Evolutionary conservation across 352 stramenopile species (phyloP).

Genomic region (Nothophytophthora sp.): DNA sequence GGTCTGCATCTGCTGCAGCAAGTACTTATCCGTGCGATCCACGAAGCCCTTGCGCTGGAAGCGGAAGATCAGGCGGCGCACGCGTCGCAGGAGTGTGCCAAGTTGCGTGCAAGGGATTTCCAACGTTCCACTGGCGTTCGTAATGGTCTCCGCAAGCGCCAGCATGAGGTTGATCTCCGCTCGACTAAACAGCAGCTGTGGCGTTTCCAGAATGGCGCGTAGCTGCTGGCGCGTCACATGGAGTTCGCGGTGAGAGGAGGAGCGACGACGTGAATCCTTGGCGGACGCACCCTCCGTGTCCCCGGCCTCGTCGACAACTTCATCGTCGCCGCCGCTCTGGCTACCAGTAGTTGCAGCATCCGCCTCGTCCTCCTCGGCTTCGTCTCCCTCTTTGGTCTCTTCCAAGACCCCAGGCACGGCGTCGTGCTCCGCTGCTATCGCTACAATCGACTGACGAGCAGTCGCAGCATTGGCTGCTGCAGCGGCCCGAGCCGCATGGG

Average conservation of each 20-base stretch:
- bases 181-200: slow-evolving; percentile 51
- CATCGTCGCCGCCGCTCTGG: background rate
- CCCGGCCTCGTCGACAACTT: slow-evolving; percentile 1
- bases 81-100: slow-evolving; percentile 37
- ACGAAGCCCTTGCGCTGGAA: slow-evolving; percentile 54
- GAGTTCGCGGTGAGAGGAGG: slow-evolving; percentile 17
- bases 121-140: slow-evolving; percentile 20
- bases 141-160: slow-evolving; percentile 33
- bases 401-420: slow-evolving; percentile 9
- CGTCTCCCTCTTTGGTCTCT: slow-evolving; percentile 14
- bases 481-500: slow-evolving; percentile 19
- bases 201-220: slow-evolving; percentile 47
- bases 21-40: slow-evolving; percentile 36
- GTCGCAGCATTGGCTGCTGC: slow-evolving; percentile 15
- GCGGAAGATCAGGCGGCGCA: slow-evolving; percentile 57
- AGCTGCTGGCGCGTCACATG: slow-evolving; percentile 46
- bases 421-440: slow-evolving; percentile 11
- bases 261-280: no score
- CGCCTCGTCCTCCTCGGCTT: slow-evolving; percentile 7
- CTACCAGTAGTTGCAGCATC: background rate
- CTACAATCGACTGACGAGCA: slow-evolving; percentile 8
- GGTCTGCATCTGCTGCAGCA: slow-evolving; percentile 49
- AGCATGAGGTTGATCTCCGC: slow-evolving; percentile 61
- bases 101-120: slow-evolving; percentile 42
- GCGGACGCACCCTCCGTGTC: no score